These are phyloP conservation scores for Oryza australiensis DNA, from an alignment of 176 grass and related monocot genomes.

Conservation along the genomic window DNA sequence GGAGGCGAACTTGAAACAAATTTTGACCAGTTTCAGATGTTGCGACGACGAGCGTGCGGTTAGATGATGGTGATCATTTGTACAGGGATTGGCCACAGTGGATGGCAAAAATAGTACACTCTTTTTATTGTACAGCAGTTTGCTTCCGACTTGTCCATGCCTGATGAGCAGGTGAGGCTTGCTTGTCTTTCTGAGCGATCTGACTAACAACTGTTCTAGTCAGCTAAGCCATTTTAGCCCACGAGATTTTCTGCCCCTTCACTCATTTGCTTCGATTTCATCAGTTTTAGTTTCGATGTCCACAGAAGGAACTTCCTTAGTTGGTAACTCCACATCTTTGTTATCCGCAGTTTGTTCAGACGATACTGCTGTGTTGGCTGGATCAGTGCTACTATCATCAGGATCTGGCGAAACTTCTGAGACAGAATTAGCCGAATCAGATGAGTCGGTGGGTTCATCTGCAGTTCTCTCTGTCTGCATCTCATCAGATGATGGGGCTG, in stretches of 20 bases:
- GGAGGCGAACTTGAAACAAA: constrained; percentile 38
- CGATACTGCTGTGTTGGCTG: background rate
- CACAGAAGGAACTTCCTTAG: constrained; percentile 22
- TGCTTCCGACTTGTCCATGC: constrained; percentile 22
- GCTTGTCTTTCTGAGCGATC: constrained; percentile 26
- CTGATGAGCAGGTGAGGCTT: constrained; percentile 33
- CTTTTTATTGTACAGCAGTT: constrained; percentile 57
- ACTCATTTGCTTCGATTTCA: constrained; percentile 36
- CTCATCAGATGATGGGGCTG: constrained; percentile 32
- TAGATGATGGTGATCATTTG: constrained; percentile 44
- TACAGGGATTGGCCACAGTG: constrained; percentile 45
- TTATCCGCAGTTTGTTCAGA: constrained; percentile 21
- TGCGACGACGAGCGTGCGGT: constrained; percentile 12
- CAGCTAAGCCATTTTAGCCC: constrained; percentile 37
- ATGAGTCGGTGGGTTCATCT: constrained; percentile 12
- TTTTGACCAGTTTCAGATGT: constrained; percentile 33
- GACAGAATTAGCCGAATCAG: constrained; percentile 17
- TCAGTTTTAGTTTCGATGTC: constrained; percentile 33
- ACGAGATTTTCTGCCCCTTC: constrained; percentile 20
- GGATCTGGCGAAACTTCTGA: constrained; percentile 28
- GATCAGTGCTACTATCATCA: constrained; percentile 31
- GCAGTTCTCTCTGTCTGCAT: constrained; percentile 15
- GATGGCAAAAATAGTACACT: constrained; percentile 48
- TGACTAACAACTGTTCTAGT: constrained; percentile 35
- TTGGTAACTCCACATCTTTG: constrained; percentile 20